Base-by-base conservation (phyloP, 495 filamentous ascomycete genomes). In the Evansstolkia leycettana region DNA sequence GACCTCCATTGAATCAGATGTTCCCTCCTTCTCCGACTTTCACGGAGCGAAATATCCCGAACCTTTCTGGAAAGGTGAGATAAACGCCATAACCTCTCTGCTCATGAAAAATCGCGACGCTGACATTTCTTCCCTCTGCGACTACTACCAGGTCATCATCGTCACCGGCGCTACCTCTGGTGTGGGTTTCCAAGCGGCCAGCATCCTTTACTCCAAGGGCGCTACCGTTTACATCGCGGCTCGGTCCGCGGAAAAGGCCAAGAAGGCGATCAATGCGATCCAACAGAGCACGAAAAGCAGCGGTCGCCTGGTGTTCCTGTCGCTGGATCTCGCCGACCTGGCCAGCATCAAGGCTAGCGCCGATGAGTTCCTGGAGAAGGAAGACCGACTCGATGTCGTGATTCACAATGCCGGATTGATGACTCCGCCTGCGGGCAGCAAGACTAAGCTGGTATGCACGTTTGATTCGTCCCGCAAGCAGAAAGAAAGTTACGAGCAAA, bases 391-490 rank as follows among this genome's bases (percentile, higher is more conserved):
- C 17, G 58, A 75, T 52, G 59, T 69, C 31, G 50, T 75, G 13
- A 45, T 53, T 17, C 62, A 69, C 39, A 75, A 73, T 48, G 69
- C 69, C 7, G 70, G 56, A 15, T 55, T 75, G 26, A 62, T 62
- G 54, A 34, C 39, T 11, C 55, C 59, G 0, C 62, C 67, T 2
- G 24, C 10, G 1, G 69, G 57, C 17, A 53, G 37, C 16, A n/a
- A n/a, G n/a, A n/a, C n/a, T n/a, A n/a, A n/a, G n/a, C n/a, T n/a
- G n/a, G n/a, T n/a, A n/a, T n/a, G n/a, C n/a, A n/a, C n/a, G n/a
- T n/a, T n/a, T n/a, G n/a, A n/a, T n/a, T n/a, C n/a, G n/a, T n/a
- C n/a, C n/a, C n/a, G n/a, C n/a, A n/a, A n/a, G n/a, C n/a, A n/a
- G n/a, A n/a, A n/a, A n/a, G n/a, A n/a, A n/a, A n/a, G n/a, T n/a